phyloP scores from a whole-genome alignment of 2,329 filamentous ascomycete genomes.

The Ophiostoma triangulosporum region DNA sequence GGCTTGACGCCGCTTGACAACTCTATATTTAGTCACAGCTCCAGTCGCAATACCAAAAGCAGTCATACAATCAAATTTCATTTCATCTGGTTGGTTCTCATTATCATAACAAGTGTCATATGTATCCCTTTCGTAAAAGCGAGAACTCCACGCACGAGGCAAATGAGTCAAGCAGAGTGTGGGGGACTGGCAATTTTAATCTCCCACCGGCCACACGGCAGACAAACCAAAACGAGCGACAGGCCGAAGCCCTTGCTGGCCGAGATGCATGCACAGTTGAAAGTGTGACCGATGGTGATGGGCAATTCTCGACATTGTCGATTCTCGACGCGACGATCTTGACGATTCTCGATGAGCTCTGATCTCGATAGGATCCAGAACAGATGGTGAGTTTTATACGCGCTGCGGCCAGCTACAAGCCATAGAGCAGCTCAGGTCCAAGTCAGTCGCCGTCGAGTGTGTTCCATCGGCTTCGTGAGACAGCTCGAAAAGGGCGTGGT shows the following conservation, averaged over 20 bases:
- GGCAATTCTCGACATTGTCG: too few relatives aligned
- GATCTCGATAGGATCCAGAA: neutral
- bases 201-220: conserved; percentile 32
- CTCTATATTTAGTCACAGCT: too few relatives aligned
- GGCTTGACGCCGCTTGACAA: too few relatives aligned
- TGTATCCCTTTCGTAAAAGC: conserved; percentile 35
- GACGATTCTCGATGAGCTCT: neutral
- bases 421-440: neutral
- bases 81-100: too few relatives aligned
- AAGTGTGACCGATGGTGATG: conserved; percentile 20
- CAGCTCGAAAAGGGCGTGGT: neutral
- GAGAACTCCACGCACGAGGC: conserved; percentile 24
- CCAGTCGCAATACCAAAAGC: too few relatives aligned
- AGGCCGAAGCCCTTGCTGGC: conserved; percentile 5
- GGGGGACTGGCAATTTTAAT: conserved; percentile 25
- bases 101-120: neutral
- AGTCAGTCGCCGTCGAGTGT: neutral
- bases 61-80: too few relatives aligned
- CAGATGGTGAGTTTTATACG: neutral
- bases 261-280: conserved; percentile 11
- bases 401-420: neutral
- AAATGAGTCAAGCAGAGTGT: conserved; percentile 33
- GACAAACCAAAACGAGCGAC: conserved; percentile 25
- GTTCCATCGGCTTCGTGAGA: neutral
- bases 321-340: too few relatives aligned